Evolutionary conservation across 225 moss, liverwort and hornwort genomes (phyloP), one percentile per base, ranked within the genome.

Genomic region (Marchantia paleacea): DNA sequence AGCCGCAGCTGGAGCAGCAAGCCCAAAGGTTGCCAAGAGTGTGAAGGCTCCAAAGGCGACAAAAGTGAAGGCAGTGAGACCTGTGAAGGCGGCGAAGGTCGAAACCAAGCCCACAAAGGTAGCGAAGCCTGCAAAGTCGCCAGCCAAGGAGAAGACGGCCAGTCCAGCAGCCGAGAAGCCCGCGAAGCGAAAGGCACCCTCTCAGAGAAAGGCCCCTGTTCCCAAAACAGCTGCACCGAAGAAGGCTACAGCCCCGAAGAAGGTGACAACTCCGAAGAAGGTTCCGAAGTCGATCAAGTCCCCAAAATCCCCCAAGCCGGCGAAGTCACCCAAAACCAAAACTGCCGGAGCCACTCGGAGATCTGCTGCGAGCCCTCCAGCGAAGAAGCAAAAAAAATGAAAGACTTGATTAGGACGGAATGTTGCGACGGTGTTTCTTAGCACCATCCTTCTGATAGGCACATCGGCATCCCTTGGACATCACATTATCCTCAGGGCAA

Each of bases 321-420:
- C 85, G 2, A 89, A 89, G 84, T 80, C 85, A 1, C 85, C 91
- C 19, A 95, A 90, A 78, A 69, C 31, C 0, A 83, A 87, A 70
- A 72, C 80, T 7, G 16, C 78, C 1, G 60, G 75, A 0, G 85
- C 89, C 50, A 80, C 91, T 0, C 64, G 87, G 52, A 93, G 91
- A 57, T 80, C 88, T 15, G 85, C 85, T 6, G 64, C 81, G 7
- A 82, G 83, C 0, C 83, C 90, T 7, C 47, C 90, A 1, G 55
- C 81, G 3, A 88, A 90, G 50, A 95, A 90, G 47, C 54, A 89
- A 53, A 95, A 87, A 86, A 95, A 95, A 83, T 95, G 88, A 94
- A 52, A 66, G 8, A 10, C 20, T 31, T 73, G 24, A 66, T 64
- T 18, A 76, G 76, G 19, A 63, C 14, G 28, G 47, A 15, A 47